Evolutionary conservation across 1,139 yeast species (phyloP), one percentile per base, ranked within the genome.

Genomic region (Candida sp.): DNA sequence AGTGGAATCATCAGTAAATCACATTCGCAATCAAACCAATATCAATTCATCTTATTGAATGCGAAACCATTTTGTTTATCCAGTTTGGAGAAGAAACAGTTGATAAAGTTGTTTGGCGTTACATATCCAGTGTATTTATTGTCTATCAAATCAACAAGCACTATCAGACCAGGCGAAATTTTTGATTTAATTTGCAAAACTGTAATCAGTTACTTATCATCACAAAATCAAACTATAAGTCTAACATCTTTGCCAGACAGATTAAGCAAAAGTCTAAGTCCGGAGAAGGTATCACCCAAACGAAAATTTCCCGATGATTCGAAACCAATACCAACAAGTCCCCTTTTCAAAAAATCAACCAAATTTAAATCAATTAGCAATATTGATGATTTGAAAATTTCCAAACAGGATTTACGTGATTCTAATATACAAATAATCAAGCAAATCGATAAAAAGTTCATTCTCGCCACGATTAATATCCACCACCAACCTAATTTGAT

Each of bases 401-500:
- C 43, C n/a, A 48, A 42, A 36, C 29, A 39, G 9, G 48, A 53
- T 25, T 43, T 55, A 5, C 38, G 9, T 4, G 27, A 42, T 8
- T 38, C 41, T 7, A 45, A 46, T 9, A 52, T 51, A 38, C 48
- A 54, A 11, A 52, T 71, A 1, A 51, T 72, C 2, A 56, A 58
- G 8, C 96, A 87, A 56, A 63, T 87, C 1, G 88, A 82, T 40
- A 55, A 63, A 4, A 81, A 80, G 52, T 85, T 84, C 53, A 77
- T 87, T 21, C 59, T 86, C 15, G 60, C 76, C 2, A 61, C 57
- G 19, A 43, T 64, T 22, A 38, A 38, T 1, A 34, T 45, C 4
- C 25, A 22, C 5, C 30, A 21, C 3, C 35, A 36, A 7, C 34
- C 45, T 1, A 43, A 48, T 3, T 53, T 84, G 4, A 56, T 75